These are phyloP conservation scores for Pleodorina starrii DNA, from an alignment of 139 green algal species.

Conservation along the genomic window DNA sequence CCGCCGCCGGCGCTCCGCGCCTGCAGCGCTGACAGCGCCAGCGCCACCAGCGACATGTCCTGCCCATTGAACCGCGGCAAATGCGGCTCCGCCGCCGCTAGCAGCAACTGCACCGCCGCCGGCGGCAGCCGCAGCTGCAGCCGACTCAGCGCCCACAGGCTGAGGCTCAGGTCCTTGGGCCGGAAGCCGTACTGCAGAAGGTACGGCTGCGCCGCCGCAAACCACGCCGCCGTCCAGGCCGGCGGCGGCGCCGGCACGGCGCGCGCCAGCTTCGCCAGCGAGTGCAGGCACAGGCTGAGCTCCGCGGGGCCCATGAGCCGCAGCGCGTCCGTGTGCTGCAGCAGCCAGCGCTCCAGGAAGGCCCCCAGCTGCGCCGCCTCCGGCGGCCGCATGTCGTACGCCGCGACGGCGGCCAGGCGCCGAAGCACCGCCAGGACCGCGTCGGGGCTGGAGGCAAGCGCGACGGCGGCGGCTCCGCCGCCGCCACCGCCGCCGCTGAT, in stretches of 20 bases:
- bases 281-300: neutral
- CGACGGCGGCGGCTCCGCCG: neutral
- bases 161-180: constrained; percentile 12
- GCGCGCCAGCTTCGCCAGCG: constrained; percentile 4
- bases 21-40: constrained; percentile 29
- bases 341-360: constrained; percentile 41
- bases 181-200: constrained; percentile 3
- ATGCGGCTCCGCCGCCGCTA: constrained; percentile 30
- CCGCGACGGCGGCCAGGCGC: neutral
- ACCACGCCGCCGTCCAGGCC: constrained; percentile 11
- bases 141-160: constrained; percentile 9
- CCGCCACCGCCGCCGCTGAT: neutral
- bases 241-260: constrained; percentile 15
- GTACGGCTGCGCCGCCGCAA: constrained; percentile 32
- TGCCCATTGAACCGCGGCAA: constrained; percentile 36
- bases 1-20: neutral
- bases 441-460: neutral
- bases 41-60: constrained; percentile 26
- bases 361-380: neutral
- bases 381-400: constrained; percentile 33
- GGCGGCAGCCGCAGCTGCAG: constrained; percentile 35
- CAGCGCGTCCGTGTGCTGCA: neutral
- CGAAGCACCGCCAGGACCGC: constrained; percentile 17
- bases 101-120: constrained; percentile 40
- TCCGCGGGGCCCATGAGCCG: neutral